Base-by-base conservation (phyloP, 768 basidiomycete species). In the Boletus rex-veris region DNA sequence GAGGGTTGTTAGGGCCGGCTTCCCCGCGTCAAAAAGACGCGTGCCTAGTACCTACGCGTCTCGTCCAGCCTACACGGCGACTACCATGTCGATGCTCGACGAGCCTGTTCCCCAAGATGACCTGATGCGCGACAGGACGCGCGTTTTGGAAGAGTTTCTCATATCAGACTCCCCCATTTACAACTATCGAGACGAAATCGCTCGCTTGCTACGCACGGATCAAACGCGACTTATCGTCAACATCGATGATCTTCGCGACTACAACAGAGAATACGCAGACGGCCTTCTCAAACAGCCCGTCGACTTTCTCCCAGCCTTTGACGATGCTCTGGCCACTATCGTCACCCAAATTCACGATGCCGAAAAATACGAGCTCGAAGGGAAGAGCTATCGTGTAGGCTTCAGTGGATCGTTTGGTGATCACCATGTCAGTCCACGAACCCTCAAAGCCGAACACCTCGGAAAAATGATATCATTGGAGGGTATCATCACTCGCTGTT, bases 401-500 rank as follows among this genome's bases (percentile, higher is more conserved):
- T 85, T 98, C 70, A 88, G 90, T 62, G 97, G 97, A 47, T 95
- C 92, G 7, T 99, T 99, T 71, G 97, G 97, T 42, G 96, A 98
- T 73, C 92, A 98, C 71, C 95, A 98, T 71, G 90, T 95, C 70
- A 98, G 89, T 71, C 97, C 97, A 44, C 81, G 97, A 8, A 93
- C 93, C 16, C 81, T 99, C 47, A 82, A 85, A 53, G 89, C 93
- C 30, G 80, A 83, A 56, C 88, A 98, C 70, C 82, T 99, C 18
- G 91, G 93, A 45, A 93, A 88, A 73, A 93, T 98, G 93, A 91
- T 98, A 66, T 94, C 90, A 33, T 71, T 99, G 33, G 97, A 99
- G 75, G 97, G 96, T 37, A 99, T 99, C 68, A 93, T 99, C 58
- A 98, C 96, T 4, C 83, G 97, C 53, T 99, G 97, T 71, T 98